A percentile compares a stretch with the other conserved stretches of the same genome.
phyloP scores from a whole-genome alignment of 2,329 filamentous ascomycete species.

The Albophoma yamanashiensis region DNA sequence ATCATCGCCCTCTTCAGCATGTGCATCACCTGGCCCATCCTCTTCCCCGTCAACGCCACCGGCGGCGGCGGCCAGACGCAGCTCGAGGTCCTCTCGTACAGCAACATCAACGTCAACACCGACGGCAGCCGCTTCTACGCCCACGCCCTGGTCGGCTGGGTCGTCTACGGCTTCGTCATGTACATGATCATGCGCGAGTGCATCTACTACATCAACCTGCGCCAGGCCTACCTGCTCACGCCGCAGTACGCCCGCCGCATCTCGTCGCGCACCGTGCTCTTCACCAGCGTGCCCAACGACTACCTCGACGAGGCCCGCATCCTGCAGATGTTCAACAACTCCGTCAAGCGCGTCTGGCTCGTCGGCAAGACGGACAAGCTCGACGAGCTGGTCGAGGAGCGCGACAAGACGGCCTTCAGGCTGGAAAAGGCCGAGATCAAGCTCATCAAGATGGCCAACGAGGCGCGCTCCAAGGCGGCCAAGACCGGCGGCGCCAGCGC shows the following conservation, averaged over 20 bases:
- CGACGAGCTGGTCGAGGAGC: slow-evolving; percentile 66
- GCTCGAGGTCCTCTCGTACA: slow-evolving; percentile 39
- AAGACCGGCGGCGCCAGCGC: slow-evolving; percentile 18
- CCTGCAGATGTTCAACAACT: slow-evolving; percentile 64
- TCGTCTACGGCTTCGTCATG: slow-evolving; percentile 81
- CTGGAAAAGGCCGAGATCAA: slow-evolving; percentile 77
- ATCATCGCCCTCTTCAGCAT: slow-evolving; percentile 73
- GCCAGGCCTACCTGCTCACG: slow-evolving; percentile 86
- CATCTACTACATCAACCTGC: slow-evolving; percentile 87
- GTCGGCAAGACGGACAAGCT: slow-evolving; percentile 62
- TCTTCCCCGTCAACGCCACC: slow-evolving; percentile 76
- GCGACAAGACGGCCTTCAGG: slow-evolving; percentile 64
- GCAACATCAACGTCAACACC: slow-evolving; percentile 35
- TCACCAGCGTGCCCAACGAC: slow-evolving; percentile 70
- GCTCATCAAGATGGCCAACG: slow-evolving; percentile 54
- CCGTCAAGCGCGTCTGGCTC: slow-evolving; percentile 78
- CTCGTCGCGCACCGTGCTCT: slow-evolving; percentile 87
- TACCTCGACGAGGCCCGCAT: slow-evolving; percentile 68
- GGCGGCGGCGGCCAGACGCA: slow-evolving; percentile 56
- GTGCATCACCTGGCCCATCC: slow-evolving; percentile 73
- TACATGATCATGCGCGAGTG: slow-evolving; percentile 83
- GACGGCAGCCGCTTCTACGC: slow-evolving; percentile 62
- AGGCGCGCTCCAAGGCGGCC: slow-evolving; percentile 21
- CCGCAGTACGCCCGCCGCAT: slow-evolving; percentile 74
- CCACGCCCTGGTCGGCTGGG: slow-evolving; percentile 68